Evolutionary conservation across 257 asterid genomes (phyloP), one percentile per base, ranked within the genome.

Genomic region (Capsicum chinense): DNA sequence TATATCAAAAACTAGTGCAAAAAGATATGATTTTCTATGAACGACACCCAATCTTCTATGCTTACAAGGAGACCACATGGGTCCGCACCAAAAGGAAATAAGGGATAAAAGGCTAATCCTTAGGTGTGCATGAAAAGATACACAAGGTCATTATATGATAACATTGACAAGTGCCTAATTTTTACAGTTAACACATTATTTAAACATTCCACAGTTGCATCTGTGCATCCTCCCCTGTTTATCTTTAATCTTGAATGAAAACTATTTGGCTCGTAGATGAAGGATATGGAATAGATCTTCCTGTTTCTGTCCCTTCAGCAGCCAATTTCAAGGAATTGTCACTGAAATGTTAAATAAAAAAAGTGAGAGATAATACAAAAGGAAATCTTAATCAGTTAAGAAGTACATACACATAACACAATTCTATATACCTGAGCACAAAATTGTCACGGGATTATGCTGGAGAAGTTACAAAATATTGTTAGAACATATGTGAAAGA

Each of bases 241-340:
- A 85, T 97, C 99, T 90, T 97, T 94, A 90, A 95, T 90, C 90
- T 97, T 95, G 89, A 95, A 97, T 79, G 97, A 88, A 78, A 96
- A 47, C 87, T 83, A 80, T 86, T 88, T 56, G 92, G 79, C 83
- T 89, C 37, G 82, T 85, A 59, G 97, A 89, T 87, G 97, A 87
- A 80, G 92, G 90, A 80, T 57, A 87, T 54, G 92, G 92, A 67
- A 89, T 84, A 85, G 93, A 88, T 86, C 87, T 88, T 79, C 93
- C 97, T 6, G 93, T 91, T 58, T 97, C 98, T 57, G 92, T 92
- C 37, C 90, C 98, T 57, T 97, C 99, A 42, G 99, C 94, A 85
- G 93, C 88, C 90, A 93, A 56, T 91, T 91, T 95, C 89, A 93
- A 86, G 56, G 98, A 96, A 84, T 44, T 87, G 82, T 93, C 97